Conservation (phyloP, 495 filamentous ascomycete genomes). For the Neurospora sp. region DNA sequence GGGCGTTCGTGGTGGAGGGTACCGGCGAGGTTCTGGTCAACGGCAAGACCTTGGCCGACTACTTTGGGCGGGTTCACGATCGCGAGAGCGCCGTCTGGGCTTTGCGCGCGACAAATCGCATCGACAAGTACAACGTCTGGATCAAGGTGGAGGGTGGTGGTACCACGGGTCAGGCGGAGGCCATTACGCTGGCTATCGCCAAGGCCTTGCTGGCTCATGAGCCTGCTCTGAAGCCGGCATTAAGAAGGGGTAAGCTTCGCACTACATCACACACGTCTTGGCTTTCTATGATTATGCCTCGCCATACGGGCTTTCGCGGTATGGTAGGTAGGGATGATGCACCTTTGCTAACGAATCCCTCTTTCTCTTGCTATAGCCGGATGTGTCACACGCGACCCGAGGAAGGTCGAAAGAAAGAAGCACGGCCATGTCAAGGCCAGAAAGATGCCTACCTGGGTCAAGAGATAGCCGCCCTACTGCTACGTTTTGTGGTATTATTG, state of each 20-base stretch:
- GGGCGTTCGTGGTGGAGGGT: conserved; percentile 81
- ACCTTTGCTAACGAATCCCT: not conserved
- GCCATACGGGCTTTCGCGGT: not conserved
- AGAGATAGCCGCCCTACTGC: conserved; percentile 45
- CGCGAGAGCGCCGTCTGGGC: conserved; percentile 92
- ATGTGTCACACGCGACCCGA: conserved; percentile 80
- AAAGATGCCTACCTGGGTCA: conserved; percentile 98
- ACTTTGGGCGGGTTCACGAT: conserved; percentile 83
- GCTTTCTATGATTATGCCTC: not conserved
- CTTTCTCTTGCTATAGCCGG: conserved; percentile 50
- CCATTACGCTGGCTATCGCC: conserved; percentile 82
- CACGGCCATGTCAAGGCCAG: conserved; percentile 87
- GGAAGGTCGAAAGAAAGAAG: conserved; percentile 97
- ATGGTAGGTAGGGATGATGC: not conserved
- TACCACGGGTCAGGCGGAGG: conserved; percentile 90
- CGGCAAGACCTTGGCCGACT: conserved; percentile 64
- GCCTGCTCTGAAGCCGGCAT: conserved; percentile 73
- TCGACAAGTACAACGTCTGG: conserved; percentile 98
- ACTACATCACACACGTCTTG: not conserved
- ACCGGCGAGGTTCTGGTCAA: conserved; percentile 85
- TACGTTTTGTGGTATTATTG: not conserved
- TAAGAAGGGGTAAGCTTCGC: conserved; percentile 70
- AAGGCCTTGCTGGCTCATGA: conserved; percentile 85
- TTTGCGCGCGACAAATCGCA: conserved; percentile 63
- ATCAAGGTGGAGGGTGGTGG: conserved; percentile 74